Evolutionary conservation across 805 yeast species (phyloP), one percentile per base, ranked within the genome.

Genomic region (Hanseniaspora osmophila): DNA sequence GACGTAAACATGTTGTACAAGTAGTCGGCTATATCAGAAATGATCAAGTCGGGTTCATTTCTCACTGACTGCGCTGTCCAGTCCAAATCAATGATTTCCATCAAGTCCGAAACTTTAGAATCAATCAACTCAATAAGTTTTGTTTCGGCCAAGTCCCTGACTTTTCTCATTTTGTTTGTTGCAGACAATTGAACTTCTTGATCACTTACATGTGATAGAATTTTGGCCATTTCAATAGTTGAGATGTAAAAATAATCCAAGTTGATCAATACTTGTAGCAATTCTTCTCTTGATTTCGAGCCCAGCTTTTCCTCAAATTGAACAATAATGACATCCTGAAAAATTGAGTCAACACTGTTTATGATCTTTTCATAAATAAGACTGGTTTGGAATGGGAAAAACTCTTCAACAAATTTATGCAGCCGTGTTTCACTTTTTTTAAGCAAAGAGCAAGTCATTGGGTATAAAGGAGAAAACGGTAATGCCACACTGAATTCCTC

Each of bases 381-480:
- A 33, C 77, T 74, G 17, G 78, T 68, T 37, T 77, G 74, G 50
- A 75, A 81, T 51, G 79, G 78, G 50, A 73, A 73, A 55, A 78
- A 80, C 51, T 78, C 78, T 43, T 74, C 75, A 37, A 83, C 63
- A 55, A 88, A 92, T 16, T 67, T 64, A n/a, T 75, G 67, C 44
- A 84, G 71, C 48, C 77, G 77, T 29, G 74, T 70, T 17, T 88
- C 71, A 37, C 83, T 76, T 15, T 77, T 71, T 45, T 85, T 71
- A 16, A 84, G 62, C 33, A 84, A 78, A 19, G 85, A 75, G 61
- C 96, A 90, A 30, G 86, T 77, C 64, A 85, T 81, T 22, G 94
- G 88, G 55, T 86, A 88, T 48, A 86, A 77, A 47, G 84, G 82
- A 44, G 95, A 84, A 57, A 90, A 92, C 13, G 97, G 96, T 44